Evolutionary conservation across 805 yeast species (phyloP).

Genomic region (Kluyveromyces aestuarii): DNA sequence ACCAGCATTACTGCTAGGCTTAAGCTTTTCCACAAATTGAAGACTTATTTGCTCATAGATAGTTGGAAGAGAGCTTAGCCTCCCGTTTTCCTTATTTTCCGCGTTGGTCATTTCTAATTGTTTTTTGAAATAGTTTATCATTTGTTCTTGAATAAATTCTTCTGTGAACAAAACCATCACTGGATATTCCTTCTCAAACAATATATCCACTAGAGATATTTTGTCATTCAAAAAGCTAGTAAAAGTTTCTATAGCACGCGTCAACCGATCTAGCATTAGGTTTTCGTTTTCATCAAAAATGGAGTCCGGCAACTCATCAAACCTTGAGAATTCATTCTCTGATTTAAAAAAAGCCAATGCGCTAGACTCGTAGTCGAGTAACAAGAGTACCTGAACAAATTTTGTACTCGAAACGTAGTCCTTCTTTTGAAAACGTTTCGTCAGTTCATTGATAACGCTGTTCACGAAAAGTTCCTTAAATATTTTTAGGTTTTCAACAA

Average conservation of each 20-base stretch:
- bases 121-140: constrained; percentile 21
- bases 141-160: constrained; percentile 30
- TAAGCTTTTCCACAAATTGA: constrained; percentile 30
- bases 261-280: constrained; percentile 16
- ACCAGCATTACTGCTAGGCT: constrained; percentile 31
- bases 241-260: constrained; percentile 20
- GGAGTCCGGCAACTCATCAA: constrained; percentile 23
- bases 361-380: constrained; percentile 31
- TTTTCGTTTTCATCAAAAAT: constrained; percentile 16
- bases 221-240: constrained; percentile 28
- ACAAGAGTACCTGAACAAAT: constrained; percentile 26
- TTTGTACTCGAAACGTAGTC: constrained; percentile 33
- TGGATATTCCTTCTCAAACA: constrained; percentile 34
- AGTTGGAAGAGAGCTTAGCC: constrained; percentile 24
- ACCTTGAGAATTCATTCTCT: constrained; percentile 24
- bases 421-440: constrained; percentile 40
- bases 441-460: constrained; percentile 62
- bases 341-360: constrained; percentile 34
- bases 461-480: constrained; percentile 55
- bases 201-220: constrained; percentile 29
- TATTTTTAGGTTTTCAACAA: constrained; percentile 15
- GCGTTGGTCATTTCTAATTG: constrained; percentile 10
- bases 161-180: constrained; percentile 32
- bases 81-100: constrained; percentile 4
- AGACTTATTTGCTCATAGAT: constrained; percentile 24